Evolutionary conservation across 805 yeast genomes (phyloP).

Genomic region (Sungouiella thailandica): DNA sequence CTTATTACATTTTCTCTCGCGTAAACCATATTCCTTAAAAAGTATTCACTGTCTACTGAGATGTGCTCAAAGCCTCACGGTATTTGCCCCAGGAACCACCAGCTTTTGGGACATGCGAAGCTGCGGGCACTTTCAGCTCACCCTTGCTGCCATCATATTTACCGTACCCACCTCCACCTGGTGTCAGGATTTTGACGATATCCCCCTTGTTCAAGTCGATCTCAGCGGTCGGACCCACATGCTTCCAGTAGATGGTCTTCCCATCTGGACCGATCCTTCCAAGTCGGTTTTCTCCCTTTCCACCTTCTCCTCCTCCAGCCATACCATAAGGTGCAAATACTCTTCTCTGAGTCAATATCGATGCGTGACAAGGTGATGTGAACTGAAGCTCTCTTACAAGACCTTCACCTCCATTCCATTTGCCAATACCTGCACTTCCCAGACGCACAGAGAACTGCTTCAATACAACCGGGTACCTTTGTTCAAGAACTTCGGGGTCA

Average conservation of each 20-base stretch:
- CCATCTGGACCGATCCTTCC: slow-evolving; percentile 13
- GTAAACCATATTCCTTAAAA: too few species aligned
- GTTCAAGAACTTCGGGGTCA: slow-evolving; percentile 84
- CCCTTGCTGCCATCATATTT: not conserved
- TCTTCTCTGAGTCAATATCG: slow-evolving; percentile 18
- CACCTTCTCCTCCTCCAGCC: slow-evolving; percentile 20
- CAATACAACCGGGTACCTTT: slow-evolving; percentile 78
- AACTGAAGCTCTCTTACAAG: slow-evolving; percentile 82
- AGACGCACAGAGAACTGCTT: slow-evolving; percentile 65
- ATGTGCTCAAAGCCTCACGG: not conserved
- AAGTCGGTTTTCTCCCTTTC: slow-evolving; percentile 36
- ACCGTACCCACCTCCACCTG: slow-evolving; percentile 9
- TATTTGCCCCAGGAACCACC: not conserved
- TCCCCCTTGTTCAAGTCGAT: slow-evolving; percentile 19
- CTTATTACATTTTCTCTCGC: too few species aligned
- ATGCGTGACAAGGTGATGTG: slow-evolving; percentile 19
- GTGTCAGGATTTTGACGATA: slow-evolving; percentile 5
- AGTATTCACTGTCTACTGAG: too few species aligned
- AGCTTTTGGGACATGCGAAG: not conserved
- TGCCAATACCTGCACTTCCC: slow-evolving; percentile 79
- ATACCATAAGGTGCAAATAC: slow-evolving; percentile 22
- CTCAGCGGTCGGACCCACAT: slow-evolving; percentile 3
- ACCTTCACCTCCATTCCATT: slow-evolving; percentile 77
- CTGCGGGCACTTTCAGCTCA: not conserved
- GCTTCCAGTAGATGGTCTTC: slow-evolving; percentile 3